Evolutionary conservation across 2,329 filamentous ascomycete species (phyloP).

Genomic region (Colletotrichum sp.): DNA sequence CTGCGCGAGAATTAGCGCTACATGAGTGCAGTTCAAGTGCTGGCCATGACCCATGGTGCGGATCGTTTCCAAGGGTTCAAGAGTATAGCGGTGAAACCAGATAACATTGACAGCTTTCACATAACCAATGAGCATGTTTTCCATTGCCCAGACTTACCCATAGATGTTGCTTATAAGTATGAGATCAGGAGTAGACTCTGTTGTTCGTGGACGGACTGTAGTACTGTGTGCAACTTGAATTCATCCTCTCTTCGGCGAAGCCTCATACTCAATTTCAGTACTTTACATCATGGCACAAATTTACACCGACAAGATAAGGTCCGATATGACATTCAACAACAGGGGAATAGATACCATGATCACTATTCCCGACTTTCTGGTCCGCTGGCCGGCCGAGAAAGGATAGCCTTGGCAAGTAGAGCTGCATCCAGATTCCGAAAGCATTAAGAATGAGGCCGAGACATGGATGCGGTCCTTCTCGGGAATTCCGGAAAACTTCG

Average conservation of each 20-base stretch:
- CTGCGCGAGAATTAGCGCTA: neutral
- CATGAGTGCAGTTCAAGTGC: neutral
- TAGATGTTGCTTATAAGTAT: neutral
- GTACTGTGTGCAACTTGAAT: too few relatives aligned
- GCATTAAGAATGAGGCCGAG: fast-evolving
- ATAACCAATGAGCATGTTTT: neutral
- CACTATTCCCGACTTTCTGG: neutral
- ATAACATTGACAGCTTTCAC: neutral
- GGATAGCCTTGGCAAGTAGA: neutral
- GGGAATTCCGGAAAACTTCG: neutral
- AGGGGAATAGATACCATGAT: neutral
- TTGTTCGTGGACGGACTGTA: too few relatives aligned
- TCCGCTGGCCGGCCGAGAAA: neutral
- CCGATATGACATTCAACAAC: neutral
- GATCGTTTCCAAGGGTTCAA: neutral
- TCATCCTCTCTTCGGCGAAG: neutral
- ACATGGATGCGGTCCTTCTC: neutral
- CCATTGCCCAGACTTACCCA: neutral
- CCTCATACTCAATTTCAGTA: neutral
- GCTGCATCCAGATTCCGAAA: neutral
- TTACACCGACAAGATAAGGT: neutral
- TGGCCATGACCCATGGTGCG: too few relatives aligned
- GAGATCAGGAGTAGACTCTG: too few relatives aligned
- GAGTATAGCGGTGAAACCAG: neutral
- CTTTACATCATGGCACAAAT: neutral